Evolutionary conservation across 176 grass and related monocot genomes (phyloP).

Genomic region (Metroxylon sagu): DNA sequence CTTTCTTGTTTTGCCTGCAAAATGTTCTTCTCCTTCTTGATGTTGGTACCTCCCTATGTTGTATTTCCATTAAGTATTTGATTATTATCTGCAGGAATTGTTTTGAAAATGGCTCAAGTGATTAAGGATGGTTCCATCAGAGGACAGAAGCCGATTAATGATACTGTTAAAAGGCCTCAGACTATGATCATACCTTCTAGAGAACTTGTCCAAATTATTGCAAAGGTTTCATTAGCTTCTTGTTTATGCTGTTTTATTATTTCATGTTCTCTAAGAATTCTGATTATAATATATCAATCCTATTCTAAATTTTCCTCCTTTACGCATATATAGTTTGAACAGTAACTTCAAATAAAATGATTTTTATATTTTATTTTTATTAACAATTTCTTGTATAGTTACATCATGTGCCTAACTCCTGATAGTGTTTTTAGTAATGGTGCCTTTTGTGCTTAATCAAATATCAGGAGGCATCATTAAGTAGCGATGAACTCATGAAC

Average conservation of each 20-base stretch:
- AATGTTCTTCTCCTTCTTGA: too few species aligned
- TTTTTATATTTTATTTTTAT: too few species aligned
- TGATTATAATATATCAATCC: too few species aligned
- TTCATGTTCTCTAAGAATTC: too few species aligned
- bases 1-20: background rate
- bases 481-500: slow-evolving; percentile 55
- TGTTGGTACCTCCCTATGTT: background rate
- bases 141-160: slow-evolving; percentile 39
- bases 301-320: too few species aligned
- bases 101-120: slow-evolving; percentile 94
- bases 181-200: slow-evolving; percentile 77
- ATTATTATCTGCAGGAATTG: slow-evolving; percentile 40
- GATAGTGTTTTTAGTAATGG: background rate
- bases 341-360: too few species aligned
- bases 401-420: too few species aligned
- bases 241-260: too few species aligned
- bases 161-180: slow-evolving; percentile 59
- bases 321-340: too few species aligned
- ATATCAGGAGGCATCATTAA: slow-evolving; percentile 67
- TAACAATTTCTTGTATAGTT: too few species aligned
- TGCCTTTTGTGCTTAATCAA: slow-evolving; percentile 17
- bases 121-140: slow-evolving; percentile 54
- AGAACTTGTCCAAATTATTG: slow-evolving; percentile 82
- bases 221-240: slow-evolving; percentile 37
- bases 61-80: slow-evolving; percentile 17